Base-by-base conservation (phyloP, 108 stramenopile genomes). In the Nannochloropsis granulata region DNA sequence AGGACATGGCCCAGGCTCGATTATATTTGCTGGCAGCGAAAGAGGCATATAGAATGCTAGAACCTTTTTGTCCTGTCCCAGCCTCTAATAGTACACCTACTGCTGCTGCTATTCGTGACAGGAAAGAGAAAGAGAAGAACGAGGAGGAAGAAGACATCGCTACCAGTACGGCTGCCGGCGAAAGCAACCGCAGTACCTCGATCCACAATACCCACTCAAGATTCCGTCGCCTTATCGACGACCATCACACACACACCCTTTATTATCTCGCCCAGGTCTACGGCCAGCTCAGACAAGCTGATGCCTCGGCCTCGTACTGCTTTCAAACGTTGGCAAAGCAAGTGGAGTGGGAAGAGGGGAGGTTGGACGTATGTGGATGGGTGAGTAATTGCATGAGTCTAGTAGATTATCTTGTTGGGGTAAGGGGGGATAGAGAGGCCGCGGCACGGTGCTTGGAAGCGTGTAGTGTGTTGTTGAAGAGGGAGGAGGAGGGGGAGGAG, bases 211-310 rank as follows among this genome's bases (percentile, higher is more conserved):
- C 34, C 34, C 1, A 34, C 34, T 34, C 34, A 34, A 34, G 34
- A 34, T 71, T 71, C 11, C 56, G 56, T 16, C 56, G 56, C 56
- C 56, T n/a, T 16, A 71, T 71, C 56, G 56, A 71, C 56, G 2
- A n/a, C 56, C 56, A 71, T n/a, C 56, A 71, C 56, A 86, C 86
- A 12, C 86, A 86, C 86, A 21, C 80, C 13, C 79, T 83, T 21
- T 86, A 86, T 25, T 86, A 83, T 79, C 79, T 86, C 44, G 86
- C 83, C 26, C 86, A 86, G 86, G 82, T 86, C 56, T 71, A 71
- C 56, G 56, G 56, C 21, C 21, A 16, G 21, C n/a, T 71, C 21
- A 71, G 11, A 10, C 16, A 71, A 7, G 56, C 56, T 5, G 56
- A 71, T n/a, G 56, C 56, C 56, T 71, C 56, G 56, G 56, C 56